Percentiles rank a stretch among this genome's conserved stretches.
These are phyloP conservation scores for Globisporangium lucens DNA, from an alignment of 352 stramenopile genomes.

Conservation along the genomic window DNA sequence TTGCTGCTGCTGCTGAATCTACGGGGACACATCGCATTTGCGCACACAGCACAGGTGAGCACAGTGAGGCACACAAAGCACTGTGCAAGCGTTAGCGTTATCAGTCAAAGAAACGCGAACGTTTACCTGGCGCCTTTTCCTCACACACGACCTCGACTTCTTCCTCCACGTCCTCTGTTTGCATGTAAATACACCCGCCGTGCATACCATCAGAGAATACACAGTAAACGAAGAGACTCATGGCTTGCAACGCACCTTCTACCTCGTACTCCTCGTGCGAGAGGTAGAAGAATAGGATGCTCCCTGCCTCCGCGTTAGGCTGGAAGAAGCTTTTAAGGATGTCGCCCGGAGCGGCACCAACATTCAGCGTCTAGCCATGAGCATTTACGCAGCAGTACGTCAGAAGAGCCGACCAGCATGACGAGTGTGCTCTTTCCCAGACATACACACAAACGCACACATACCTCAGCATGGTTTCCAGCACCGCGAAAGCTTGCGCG, in stretches of 20 bases:
- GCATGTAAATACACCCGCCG: not conserved
- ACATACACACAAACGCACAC: not conserved
- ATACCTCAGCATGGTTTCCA: conserved; percentile 40
- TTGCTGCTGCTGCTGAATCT: not conserved
- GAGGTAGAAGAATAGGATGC: conserved; percentile 75
- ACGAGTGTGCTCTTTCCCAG: not conserved
- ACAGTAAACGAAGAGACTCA: not conserved
- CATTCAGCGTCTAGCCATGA: conserved; percentile 19
- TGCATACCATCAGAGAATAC: not conserved
- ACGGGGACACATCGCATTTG: not conserved
- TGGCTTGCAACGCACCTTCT: conserved; percentile 31
- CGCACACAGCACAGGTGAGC: not conserved
- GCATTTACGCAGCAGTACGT: not conserved
- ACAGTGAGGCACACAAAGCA: not conserved
- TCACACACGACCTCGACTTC: conserved; percentile 59
- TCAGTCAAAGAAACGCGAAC: not conserved
- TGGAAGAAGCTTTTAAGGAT: conserved; percentile 61
- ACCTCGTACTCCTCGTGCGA: conserved; percentile 64
- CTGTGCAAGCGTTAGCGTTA: not conserved
- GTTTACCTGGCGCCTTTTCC: conserved; percentile 23
- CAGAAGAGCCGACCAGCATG: not conserved
- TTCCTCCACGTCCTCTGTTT: conserved; percentile 72
- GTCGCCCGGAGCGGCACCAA: conserved; percentile 25
- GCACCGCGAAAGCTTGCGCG: conserved; percentile 23
- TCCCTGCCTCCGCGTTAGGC: conserved; percentile 47